Conservation (phyloP, 208 protist species). For the Entamoeba dispar region DNA sequence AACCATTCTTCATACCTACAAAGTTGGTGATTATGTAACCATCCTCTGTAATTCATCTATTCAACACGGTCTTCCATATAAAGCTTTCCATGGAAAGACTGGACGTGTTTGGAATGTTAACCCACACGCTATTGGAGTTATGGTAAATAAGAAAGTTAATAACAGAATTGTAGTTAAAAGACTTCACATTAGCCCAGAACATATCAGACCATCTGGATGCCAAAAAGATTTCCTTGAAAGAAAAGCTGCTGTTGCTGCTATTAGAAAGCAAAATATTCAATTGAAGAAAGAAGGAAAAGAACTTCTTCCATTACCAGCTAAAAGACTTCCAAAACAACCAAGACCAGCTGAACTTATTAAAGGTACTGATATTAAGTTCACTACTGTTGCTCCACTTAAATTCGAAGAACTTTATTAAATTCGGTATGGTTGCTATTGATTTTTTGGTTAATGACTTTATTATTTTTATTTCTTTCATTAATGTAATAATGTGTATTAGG, state of each 20-base stretch:
- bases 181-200: slow-evolving; percentile 96
- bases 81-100: slow-evolving; percentile 98
- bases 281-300: background rate
- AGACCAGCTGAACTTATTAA: background rate
- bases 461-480: too few species aligned
- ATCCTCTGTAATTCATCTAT: slow-evolving; percentile 83
- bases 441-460: too few species aligned
- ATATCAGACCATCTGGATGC: slow-evolving; percentile 63
- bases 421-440: background rate
- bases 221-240: slow-evolving; percentile 52
- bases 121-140: slow-evolving; percentile 83
- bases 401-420: background rate
- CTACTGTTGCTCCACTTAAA: background rate
- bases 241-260: slow-evolving; percentile 9
- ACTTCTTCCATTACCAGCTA: background rate
- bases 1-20: slow-evolving; percentile 79
- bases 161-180: slow-evolving; percentile 89
- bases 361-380: background rate
- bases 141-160: slow-evolving; percentile 90
- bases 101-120: slow-evolving; percentile 97
- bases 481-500: too few species aligned
- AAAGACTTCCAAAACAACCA: background rate
- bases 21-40: slow-evolving; percentile 94
- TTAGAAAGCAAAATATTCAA: background rate
- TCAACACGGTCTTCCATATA: slow-evolving; percentile 97